Percentiles rank a stretch among this genome's conserved stretches.
Evolutionary conservation across 495 filamentous ascomycete species (phyloP).

Genomic region (Xylaria grammica): DNA sequence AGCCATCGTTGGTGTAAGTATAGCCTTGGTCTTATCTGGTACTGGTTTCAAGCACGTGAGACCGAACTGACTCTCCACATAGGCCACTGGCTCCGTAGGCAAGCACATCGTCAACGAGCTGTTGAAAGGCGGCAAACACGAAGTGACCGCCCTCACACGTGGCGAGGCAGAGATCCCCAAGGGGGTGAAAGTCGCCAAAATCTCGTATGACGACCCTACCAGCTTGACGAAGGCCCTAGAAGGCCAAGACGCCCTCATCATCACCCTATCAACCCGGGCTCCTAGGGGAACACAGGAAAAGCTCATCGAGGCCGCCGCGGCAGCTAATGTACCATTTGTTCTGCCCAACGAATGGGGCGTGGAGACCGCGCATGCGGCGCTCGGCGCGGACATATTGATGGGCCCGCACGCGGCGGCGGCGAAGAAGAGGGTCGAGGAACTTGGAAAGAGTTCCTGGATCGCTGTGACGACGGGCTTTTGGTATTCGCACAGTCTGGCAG

Average conservation of each 20-base stretch:
- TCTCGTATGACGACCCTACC: slow-evolving; percentile 50
- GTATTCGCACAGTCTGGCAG: slow-evolving; percentile 47
- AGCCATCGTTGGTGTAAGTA: slow-evolving; percentile 55
- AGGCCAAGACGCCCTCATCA: slow-evolving; percentile 62
- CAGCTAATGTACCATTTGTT: slow-evolving; percentile 63
- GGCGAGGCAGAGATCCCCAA: slow-evolving; percentile 39
- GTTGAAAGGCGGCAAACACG: slow-evolving; percentile 56
- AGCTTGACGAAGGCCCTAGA: slow-evolving; percentile 48
- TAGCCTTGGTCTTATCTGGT: not conserved
- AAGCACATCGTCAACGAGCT: slow-evolving; percentile 56
- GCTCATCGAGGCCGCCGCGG: slow-evolving; percentile 63
- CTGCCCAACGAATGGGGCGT: slow-evolving; percentile 63
- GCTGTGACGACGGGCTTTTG: slow-evolving; percentile 49
- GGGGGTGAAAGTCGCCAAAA: slow-evolving; percentile 46
- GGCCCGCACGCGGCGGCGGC: not conserved
- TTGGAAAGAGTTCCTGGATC: slow-evolving; percentile 58
- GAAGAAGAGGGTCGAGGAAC: slow-evolving; percentile 42
- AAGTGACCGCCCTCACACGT: slow-evolving; percentile 62
- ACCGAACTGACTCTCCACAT: slow-evolving; percentile 2
- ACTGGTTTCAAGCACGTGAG: not conserved
- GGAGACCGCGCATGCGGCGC: slow-evolving; percentile 37
- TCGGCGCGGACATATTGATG: slow-evolving; percentile 26
- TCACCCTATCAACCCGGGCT: slow-evolving; percentile 52
- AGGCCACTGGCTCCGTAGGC: slow-evolving; percentile 66
- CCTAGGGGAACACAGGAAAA: slow-evolving; percentile 26